These are phyloP conservation scores for Phyllosticta capitalensis DNA, from an alignment of 2,329 filamentous ascomycete species.

Conservation along the genomic window DNA sequence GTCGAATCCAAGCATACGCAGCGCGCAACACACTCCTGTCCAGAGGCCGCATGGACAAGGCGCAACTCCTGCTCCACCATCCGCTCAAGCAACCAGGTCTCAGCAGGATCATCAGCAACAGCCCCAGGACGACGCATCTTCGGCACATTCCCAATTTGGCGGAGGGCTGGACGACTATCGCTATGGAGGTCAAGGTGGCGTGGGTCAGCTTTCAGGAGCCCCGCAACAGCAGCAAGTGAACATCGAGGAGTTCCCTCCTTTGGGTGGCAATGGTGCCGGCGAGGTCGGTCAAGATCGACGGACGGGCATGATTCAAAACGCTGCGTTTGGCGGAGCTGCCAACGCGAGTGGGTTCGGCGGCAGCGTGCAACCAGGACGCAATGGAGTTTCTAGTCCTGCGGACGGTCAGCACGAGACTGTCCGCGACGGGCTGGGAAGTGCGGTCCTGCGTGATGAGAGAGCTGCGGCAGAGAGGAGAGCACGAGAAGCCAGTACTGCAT, in stretches of 20 bases:
- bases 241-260: conserved; percentile 53
- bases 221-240: conserved; percentile 46
- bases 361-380: conserved; percentile 34
- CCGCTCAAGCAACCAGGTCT: conserved; percentile 21
- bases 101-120: conserved; percentile 32
- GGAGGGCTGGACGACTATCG: conserved; percentile 46
- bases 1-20: conserved; percentile 48
- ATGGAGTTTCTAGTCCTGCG: conserved; percentile 31
- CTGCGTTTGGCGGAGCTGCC: conserved; percentile 33
- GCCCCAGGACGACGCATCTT: conserved; percentile 30
- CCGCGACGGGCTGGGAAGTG: conserved; percentile 5
- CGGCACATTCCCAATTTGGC: conserved; percentile 41
- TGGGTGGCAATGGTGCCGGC: conserved; percentile 42
- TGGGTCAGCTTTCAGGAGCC: conserved; percentile 40
- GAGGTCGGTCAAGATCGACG: conserved; percentile 43
- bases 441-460: conserved; percentile 8
- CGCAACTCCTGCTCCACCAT: conserved; percentile 13
- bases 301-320: conserved; percentile 41
- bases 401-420: conserved; percentile 26
- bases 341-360: conserved; percentile 27
- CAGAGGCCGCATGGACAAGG: conserved; percentile 40
- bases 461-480: conserved; percentile 5
- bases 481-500: conserved; percentile 10
- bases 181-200: conserved; percentile 46
- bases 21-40: conserved; percentile 43